Percentiles rank a stretch among this genome's conserved stretches.
Conservation (phyloP, 2,329 filamentous ascomycete species). For the Beauveria sp. region DNA sequence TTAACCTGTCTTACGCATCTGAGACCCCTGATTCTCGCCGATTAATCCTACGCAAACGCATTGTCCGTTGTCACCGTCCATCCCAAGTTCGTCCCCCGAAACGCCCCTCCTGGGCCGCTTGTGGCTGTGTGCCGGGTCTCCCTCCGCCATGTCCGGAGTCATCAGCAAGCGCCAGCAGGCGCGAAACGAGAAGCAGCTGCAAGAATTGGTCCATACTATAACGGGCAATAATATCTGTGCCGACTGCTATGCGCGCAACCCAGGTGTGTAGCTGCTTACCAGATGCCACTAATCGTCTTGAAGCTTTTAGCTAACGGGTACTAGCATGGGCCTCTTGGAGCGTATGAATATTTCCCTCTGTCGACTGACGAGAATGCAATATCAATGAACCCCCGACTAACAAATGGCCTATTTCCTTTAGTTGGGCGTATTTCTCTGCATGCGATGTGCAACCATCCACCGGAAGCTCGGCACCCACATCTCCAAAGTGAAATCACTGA, state of each 20-base stretch:
- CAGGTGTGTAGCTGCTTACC: slow-evolving; percentile 51
- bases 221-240: slow-evolving; percentile 91
- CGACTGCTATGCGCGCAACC: slow-evolving; percentile 85
- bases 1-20: not conserved
- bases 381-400: slow-evolving; percentile 13
- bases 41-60: not conserved
- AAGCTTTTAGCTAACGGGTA: slow-evolving; percentile 19
- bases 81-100: not conserved
- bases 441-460: slow-evolving; percentile 93
- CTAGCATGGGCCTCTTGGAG: slow-evolving; percentile 95
- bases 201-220: slow-evolving; percentile 76
- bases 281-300: slow-evolving; percentile 2
- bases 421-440: slow-evolving; percentile 93
- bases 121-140: not conserved
- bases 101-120: not conserved
- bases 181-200: slow-evolving; percentile 87
- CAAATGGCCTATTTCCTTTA: slow-evolving; percentile 27
- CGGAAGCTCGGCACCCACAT: slow-evolving; percentile 96
- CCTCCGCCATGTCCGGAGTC: slow-evolving; percentile 54
- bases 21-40: not conserved
- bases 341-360: slow-evolving; percentile 45
- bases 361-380: no score
- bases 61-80: not conserved
- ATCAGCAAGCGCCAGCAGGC: slow-evolving; percentile 95
- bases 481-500: slow-evolving; percentile 96